Conservation (phyloP, 148 eudicot genomes). For the Hydrangea macrophylla region DNA sequence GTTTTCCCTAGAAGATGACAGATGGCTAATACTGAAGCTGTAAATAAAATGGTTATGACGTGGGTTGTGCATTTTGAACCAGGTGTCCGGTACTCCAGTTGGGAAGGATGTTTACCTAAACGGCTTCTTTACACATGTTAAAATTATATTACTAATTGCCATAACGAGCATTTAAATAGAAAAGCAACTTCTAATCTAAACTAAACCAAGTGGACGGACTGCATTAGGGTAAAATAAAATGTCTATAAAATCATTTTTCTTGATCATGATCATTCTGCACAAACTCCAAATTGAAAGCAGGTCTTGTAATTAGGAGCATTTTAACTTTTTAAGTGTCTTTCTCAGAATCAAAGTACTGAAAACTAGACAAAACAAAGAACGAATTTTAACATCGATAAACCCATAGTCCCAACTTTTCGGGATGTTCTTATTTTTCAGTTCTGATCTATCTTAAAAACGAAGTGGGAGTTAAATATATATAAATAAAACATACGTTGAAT, state of each 20-base stretch:
- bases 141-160: not conserved
- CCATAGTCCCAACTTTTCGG: no score
- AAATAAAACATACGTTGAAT: constrained; percentile 62
- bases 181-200: not conserved
- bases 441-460: no score
- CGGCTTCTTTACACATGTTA: not conserved
- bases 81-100: not conserved
- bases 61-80: not conserved
- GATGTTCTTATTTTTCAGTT: no score
- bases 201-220: not conserved
- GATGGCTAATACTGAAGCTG: not conserved
- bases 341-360: not conserved
- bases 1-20: not conserved
- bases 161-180: not conserved
- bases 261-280: constrained; percentile 4
- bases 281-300: not conserved
- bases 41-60: not conserved
- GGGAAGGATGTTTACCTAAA: not conserved
- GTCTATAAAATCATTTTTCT: not conserved
- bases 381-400: no score
- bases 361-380: not conserved
- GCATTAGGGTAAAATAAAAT: not conserved
- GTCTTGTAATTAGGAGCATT: not conserved
- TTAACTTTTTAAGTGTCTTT: not conserved
- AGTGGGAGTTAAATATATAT: no score